phyloP scores from a whole-genome alignment of 1,139 yeast genomes.

The Pichia sp. region DNA sequence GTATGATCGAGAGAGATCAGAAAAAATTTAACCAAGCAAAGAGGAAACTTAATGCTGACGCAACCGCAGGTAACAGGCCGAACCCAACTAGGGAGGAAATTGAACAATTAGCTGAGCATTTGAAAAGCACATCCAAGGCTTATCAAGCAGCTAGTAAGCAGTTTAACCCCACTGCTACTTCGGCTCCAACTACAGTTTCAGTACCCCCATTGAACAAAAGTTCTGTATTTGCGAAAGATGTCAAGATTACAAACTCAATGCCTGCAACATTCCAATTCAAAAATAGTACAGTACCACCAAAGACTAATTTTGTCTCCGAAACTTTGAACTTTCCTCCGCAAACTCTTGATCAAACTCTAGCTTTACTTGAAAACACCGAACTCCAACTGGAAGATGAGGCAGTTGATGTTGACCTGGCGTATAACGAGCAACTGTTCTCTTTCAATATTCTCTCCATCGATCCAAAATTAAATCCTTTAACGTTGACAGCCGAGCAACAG shows the following conservation, averaged over 20 bases:
- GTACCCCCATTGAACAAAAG: constrained; percentile 3
- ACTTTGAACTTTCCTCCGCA: constrained; percentile 10
- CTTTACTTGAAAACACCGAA: constrained; percentile 16
- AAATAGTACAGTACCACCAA: constrained; percentile 5
- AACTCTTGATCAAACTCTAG: constrained; percentile 17
- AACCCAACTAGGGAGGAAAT: constrained; percentile 20
- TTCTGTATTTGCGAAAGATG: background rate
- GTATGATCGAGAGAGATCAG: constrained; percentile 49
- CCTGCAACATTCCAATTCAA: constrained; percentile 16
- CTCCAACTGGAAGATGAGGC: constrained; percentile 16
- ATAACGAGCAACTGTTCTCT: constrained; percentile 20
- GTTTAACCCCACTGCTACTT: constrained; percentile 17
- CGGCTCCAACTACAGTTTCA: constrained; percentile 14
- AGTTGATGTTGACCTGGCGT: constrained; percentile 18
- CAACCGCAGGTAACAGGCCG: constrained; percentile 14
- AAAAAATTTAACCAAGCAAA: constrained; percentile 33
- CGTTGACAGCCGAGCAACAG: constrained; percentile 22
- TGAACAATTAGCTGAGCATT: constrained; percentile 19
- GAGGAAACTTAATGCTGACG: constrained; percentile 19
- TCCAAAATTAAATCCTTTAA: constrained; percentile 23
- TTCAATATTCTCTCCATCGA: constrained; percentile 23
- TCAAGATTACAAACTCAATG: background rate
- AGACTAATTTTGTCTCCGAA: constrained; percentile 4
- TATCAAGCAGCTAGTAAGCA: constrained; percentile 15
- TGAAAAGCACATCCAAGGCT: constrained; percentile 15